Percentiles rank a stretch among this genome's conserved stretches.
Conservation (phyloP, 2,329 filamentous ascomycete species). For the Aspergillus versicolor region DNA sequence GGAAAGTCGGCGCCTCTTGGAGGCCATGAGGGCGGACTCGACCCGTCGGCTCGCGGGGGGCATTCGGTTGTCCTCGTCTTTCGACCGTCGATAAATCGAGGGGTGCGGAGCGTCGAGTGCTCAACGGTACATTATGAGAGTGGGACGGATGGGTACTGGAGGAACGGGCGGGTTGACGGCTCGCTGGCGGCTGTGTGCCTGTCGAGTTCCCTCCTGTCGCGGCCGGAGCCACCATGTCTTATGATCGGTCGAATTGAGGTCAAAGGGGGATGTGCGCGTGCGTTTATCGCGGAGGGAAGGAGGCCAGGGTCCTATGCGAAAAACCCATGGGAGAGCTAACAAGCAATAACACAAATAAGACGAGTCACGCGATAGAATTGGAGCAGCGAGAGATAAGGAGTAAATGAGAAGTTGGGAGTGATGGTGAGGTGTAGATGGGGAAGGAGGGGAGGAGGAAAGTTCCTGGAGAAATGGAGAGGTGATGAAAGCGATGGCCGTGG, state of each 20-base stretch:
- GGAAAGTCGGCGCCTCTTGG: slow-evolving; percentile 85
- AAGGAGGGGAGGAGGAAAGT: slow-evolving; percentile 8
- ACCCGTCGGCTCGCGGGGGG: slow-evolving; percentile 72
- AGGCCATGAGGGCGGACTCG: slow-evolving; percentile 79
- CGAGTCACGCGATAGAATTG: slow-evolving; percentile 13
- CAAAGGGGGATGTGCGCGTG: slow-evolving; percentile 22
- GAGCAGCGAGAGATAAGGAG: slow-evolving; percentile 16
- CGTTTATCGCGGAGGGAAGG: slow-evolving; percentile 28
- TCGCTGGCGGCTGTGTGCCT: slow-evolving; percentile 33
- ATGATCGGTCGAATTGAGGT: slow-evolving; percentile 10
- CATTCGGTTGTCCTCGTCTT: slow-evolving; percentile 78
- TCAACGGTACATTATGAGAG: slow-evolving; percentile 58
- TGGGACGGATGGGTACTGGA: slow-evolving; percentile 46
- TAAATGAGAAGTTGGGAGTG: slow-evolving; percentile 9
- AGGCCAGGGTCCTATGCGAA: slow-evolving; percentile 30
- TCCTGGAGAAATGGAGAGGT: slow-evolving; percentile 15
- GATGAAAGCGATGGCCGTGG: slow-evolving; percentile 19
- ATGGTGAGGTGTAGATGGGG: slow-evolving; percentile 10
- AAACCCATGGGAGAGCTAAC: slow-evolving; percentile 33
- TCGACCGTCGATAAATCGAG: slow-evolving; percentile 89
- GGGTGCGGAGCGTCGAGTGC: slow-evolving; percentile 63
- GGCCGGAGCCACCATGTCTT: slow-evolving; percentile 48
- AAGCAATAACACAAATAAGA: slow-evolving; percentile 21
- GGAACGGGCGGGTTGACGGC: slow-evolving; percentile 38
- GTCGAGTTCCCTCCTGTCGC: slow-evolving; percentile 40